Base-by-base conservation (phyloP, 192 early-diverging fungal genomes). In the Entomortierella parvispora region DNA sequence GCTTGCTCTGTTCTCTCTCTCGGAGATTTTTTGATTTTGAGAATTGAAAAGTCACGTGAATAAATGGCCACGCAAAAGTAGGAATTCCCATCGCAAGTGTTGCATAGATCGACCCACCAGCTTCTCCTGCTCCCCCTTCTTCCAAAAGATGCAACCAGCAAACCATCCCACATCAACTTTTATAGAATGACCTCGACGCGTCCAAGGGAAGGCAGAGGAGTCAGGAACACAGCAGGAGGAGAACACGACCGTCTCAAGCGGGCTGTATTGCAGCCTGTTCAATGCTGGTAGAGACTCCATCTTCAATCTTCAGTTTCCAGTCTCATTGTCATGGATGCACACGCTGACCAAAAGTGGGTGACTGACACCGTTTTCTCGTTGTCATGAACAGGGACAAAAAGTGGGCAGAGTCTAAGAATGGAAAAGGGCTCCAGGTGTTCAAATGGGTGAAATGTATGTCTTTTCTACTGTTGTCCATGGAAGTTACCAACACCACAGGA, bases 221-320 rank as follows among this genome's bases (percentile, higher is more conserved):
- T 77, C 54, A 54, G 74, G 49, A 43, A 77, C 20, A 37, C 65
- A 2, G 65, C 55, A 58, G 74, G 74, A 58, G 81, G 76, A 46
- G 81, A 82, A 26, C 76, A 82, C 34, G 81, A 82, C 46, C 53
- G 81, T 22, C 69, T 82, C 15, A 82, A 82, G 46, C 66, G 81
- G 6, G 76, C 81, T 8, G 77, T 82, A 8, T 68, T 82, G 2
- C 81, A 79, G 66, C 81, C 81, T 14, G 81, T 82, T 34, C 81
- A 82, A 56, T 68, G 76, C 54, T 82, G 81, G 81, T 79, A 68
- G 71, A 0, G 12, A 2, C 28, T 18, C 51, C 12, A 17, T 10
- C 33, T 8, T 58, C 55, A 34, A n/a, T 18, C 28, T 18, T 45
- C 20, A 20, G 4, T 9, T 44, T 59, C 42, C 25, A 53, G 2